phyloP scores from a whole-genome alignment of 129 eudicot genomes.

The Solidago caesia region DNA sequence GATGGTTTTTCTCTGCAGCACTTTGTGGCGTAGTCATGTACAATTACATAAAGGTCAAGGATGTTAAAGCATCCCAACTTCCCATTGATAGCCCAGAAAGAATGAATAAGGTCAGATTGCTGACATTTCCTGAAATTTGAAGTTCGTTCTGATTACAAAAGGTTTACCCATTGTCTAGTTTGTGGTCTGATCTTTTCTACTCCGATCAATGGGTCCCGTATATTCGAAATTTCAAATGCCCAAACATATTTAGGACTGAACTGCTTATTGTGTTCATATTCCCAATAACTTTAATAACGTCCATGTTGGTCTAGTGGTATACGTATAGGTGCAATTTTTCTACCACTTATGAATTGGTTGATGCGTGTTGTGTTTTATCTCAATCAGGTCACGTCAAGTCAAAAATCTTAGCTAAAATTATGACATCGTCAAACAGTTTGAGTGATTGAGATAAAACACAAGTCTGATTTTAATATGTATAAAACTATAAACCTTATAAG shows the following conservation, averaged over 20 bases:
- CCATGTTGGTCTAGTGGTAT: neutral
- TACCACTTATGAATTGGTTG: neutral
- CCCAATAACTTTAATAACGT: neutral
- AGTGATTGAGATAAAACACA: neutral
- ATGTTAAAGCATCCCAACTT: slow-evolving; percentile 66
- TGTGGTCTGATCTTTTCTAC: neutral
- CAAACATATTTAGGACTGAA: neutral
- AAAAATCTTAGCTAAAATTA: neutral
- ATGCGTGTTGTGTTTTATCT: neutral
- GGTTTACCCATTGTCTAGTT: neutral
- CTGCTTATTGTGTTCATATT: neutral
- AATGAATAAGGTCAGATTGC: slow-evolving; percentile 56
- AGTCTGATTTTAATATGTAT: neutral
- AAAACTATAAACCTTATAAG: neutral
- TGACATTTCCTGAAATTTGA: neutral
- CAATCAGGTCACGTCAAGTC: neutral
- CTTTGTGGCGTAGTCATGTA: slow-evolving; percentile 93
- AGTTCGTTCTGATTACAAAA: neutral
- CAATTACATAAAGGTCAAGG: slow-evolving; percentile 88
- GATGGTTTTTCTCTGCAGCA: slow-evolving; percentile 42
- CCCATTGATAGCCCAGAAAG: slow-evolving; percentile 67
- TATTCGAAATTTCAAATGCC: neutral
- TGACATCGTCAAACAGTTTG: neutral
- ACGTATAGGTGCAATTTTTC: neutral
- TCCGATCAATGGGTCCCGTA: neutral